Evolutionary conservation across 108 stramenopile species (phyloP).

Genomic region (Cylindrotheca fusiformis): DNA sequence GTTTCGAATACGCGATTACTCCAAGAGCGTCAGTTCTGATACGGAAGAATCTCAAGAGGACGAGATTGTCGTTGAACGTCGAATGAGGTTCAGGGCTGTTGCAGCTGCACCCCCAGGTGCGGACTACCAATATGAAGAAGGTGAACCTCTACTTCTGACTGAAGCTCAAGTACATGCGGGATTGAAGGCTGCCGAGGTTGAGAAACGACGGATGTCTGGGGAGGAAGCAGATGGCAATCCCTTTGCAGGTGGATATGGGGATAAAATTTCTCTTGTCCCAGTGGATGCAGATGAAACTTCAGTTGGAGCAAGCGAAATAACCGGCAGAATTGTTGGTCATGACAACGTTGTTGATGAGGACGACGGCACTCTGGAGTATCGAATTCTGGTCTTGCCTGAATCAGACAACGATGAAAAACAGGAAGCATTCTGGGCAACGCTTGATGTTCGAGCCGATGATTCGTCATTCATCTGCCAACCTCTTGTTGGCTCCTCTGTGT

Average conservation of each 20-base stretch:
- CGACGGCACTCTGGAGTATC: slow-evolving; percentile 21
- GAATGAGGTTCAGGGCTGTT: slow-evolving; percentile 69
- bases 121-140: slow-evolving; percentile 18
- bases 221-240: slow-evolving; percentile 27
- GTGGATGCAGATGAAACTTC: slow-evolving; percentile 25
- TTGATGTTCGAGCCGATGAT: slow-evolving; percentile 37
- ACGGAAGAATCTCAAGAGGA: slow-evolving; percentile 31
- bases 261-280: slow-evolving; percentile 33
- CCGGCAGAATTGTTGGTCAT: slow-evolving; percentile 35
- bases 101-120: slow-evolving; percentile 25
- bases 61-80: slow-evolving; percentile 46
- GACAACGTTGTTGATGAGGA: slow-evolving; percentile 32
- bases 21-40: slow-evolving; percentile 43
- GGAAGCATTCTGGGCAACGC: slow-evolving; percentile 63
- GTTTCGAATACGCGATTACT: slow-evolving; percentile 56
- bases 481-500: slow-evolving; percentile 4
- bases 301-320: slow-evolving; percentile 18
- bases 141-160: slow-evolving; percentile 56
- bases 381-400: slow-evolving; percentile 42
- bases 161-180: slow-evolving; percentile 84
- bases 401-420: not conserved
- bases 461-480: slow-evolving; percentile 33
- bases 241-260: slow-evolving; percentile 25
- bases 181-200: slow-evolving; percentile 58
- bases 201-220: slow-evolving; percentile 15